phyloP scores from a whole-genome alignment of 2,329 filamentous ascomycete genomes.

The Zelopaecilomyces penicillatus region DNA sequence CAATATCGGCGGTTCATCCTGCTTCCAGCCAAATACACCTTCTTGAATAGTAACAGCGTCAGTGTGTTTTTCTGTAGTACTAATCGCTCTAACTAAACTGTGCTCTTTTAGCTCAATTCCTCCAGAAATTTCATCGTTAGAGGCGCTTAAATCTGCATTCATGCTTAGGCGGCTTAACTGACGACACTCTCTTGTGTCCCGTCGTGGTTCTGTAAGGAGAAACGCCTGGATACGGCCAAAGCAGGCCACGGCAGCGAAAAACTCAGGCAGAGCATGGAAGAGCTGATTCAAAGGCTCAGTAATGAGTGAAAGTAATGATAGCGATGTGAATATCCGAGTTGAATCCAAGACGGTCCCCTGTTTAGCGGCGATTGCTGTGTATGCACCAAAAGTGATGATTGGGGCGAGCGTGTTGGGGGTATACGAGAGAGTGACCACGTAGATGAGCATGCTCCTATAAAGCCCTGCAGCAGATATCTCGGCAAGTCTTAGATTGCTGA shows the following conservation, averaged over 20 bases:
- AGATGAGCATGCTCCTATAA: no score
- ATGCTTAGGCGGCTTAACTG: no score
- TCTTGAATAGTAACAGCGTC: not conserved
- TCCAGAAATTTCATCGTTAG: no score
- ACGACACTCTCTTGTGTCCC: no score
- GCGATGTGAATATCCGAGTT: constrained; percentile 31
- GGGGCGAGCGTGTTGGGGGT: constrained; percentile 25
- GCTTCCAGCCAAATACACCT: not conserved
- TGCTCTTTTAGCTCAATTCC: no score
- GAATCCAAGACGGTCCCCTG: constrained; percentile 21
- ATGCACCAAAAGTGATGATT: constrained; percentile 30
- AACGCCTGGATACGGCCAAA: no score
- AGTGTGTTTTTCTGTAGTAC: no score
- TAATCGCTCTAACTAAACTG: no score
- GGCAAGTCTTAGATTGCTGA: constrained; percentile 22
- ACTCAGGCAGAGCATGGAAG: constrained; percentile 28
- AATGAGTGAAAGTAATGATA: constrained; percentile 33
- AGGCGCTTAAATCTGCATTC: no score
- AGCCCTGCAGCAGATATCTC: constrained; percentile 18
- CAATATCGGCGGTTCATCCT: not conserved
- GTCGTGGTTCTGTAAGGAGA: no score
- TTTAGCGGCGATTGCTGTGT: constrained; percentile 19
- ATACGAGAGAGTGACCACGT: constrained; percentile 27
- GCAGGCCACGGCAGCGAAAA: no score
- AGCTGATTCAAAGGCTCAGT: constrained; percentile 29